Percentiles rank a stretch among this genome's conserved stretches.
These are phyloP conservation scores for Colletotrichum siamense DNA, from an alignment of 2,329 filamentous ascomycete species.

Conservation along the genomic window DNA sequence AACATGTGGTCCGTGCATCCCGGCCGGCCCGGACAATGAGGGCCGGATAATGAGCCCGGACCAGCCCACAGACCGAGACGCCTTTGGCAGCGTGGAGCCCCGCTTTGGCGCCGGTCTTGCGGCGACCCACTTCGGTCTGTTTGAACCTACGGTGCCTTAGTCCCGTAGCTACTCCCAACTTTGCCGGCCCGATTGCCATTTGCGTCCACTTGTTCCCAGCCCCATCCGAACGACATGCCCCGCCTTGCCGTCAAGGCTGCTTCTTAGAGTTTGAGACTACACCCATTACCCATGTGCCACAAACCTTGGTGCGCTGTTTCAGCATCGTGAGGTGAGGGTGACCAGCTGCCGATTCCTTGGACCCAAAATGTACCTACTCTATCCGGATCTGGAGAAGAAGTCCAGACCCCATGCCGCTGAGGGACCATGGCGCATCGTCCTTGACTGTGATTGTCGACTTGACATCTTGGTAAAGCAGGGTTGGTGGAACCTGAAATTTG, in stretches of 20 bases:
- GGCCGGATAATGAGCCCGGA: not conserved
- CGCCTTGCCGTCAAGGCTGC: not conserved
- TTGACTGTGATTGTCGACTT: not conserved
- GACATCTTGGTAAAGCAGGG: not conserved
- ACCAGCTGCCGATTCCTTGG: not conserved
- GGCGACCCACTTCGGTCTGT: constrained; percentile 5
- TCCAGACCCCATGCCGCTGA: not conserved
- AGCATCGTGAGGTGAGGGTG: not conserved
- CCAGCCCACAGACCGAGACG: not conserved
- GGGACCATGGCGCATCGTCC: not conserved
- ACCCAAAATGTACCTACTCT: not conserved
- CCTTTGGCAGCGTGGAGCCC: not conserved
- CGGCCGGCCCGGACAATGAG: constrained; percentile 4
- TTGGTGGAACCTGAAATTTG: not conserved
- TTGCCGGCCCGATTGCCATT: not conserved
- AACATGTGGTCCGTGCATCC: constrained; percentile 19
- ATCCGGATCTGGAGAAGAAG: not conserved
- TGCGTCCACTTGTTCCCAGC: not conserved
- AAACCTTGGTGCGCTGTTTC: not conserved
- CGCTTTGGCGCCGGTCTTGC: not conserved
- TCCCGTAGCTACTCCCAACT: not conserved
- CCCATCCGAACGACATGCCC: not conserved
- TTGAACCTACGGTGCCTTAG: not conserved
- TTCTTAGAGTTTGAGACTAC: constrained; percentile 11
- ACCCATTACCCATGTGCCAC: constrained; percentile 4